These are phyloP conservation scores for Parasarocladium wereldwijsianum DNA, from an alignment of 2,329 filamentous ascomycete species.

Conservation along the genomic window DNA sequence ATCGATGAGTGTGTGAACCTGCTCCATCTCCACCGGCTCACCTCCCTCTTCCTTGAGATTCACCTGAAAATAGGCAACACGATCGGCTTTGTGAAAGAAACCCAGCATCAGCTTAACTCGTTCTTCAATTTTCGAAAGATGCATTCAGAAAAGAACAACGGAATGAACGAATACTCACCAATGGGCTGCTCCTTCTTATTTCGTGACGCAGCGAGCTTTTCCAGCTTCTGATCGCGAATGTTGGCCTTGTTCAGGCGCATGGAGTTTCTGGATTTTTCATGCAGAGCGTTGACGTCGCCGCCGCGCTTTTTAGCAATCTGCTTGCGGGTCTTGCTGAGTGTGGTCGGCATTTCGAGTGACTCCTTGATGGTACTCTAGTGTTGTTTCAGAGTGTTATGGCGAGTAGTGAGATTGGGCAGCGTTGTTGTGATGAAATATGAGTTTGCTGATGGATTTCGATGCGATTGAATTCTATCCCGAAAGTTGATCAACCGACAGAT, in stretches of 20 bases:
- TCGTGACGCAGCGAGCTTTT: slow-evolving; percentile 53
- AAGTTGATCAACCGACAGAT: too few relatives aligned
- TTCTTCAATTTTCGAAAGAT: too few relatives aligned
- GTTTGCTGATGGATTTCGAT: too few relatives aligned
- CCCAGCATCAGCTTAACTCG: not conserved
- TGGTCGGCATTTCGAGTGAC: slow-evolving; percentile 50
- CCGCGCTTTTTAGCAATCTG: slow-evolving; percentile 79
- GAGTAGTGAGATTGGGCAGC: not conserved
- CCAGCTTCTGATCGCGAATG: slow-evolving; percentile 69
- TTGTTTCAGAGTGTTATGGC: not conserved
- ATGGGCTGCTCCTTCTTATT: slow-evolving; percentile 62
- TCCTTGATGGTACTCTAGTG: not conserved
- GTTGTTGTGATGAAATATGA: too few relatives aligned
- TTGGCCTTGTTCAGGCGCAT: slow-evolving; percentile 65
- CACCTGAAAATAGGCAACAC: slow-evolving; percentile 52
- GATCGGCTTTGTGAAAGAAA: slow-evolving; percentile 14
- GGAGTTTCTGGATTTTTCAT: slow-evolving; percentile 81
- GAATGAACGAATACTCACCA: slow-evolving; percentile 37
- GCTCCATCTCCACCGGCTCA: slow-evolving; percentile 34
- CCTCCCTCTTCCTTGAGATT: slow-evolving; percentile 34
- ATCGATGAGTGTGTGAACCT: slow-evolving; percentile 46
- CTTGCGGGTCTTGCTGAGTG: slow-evolving; percentile 73
- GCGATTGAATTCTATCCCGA: too few relatives aligned
- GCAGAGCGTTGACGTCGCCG: slow-evolving; percentile 57
- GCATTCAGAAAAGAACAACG: slow-evolving; percentile 9